These are phyloP conservation scores for Nymphaea colorata DNA, from an alignment of 164 flowering plant genomes.

Conservation along the genomic window DNA sequence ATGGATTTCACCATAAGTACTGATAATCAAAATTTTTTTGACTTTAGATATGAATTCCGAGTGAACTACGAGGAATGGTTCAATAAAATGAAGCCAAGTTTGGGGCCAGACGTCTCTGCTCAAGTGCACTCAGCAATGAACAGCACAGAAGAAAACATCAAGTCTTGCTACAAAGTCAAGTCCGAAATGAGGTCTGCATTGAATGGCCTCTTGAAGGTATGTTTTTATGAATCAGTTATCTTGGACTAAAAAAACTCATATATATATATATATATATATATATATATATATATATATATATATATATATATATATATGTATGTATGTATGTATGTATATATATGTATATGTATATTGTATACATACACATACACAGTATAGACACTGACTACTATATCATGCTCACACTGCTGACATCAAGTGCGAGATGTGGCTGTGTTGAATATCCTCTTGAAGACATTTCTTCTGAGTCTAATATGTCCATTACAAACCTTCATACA, in stretches of 20 bases:
- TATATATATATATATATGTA: neutral
- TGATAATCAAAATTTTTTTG: neutral
- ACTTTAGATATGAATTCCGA: conserved; percentile 81
- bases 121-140: conserved; percentile 53
- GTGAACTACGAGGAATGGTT: conserved; percentile 92
- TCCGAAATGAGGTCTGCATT: conserved; percentile 73
- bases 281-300: neutral
- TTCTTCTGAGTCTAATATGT: no score
- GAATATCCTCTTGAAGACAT: no score
- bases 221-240: neutral
- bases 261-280: neutral
- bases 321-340: neutral
- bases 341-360: no score
- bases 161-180: conserved; percentile 65
- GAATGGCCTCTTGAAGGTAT: conserved; percentile 70
- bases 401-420: no score
- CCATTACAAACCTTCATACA: no score
- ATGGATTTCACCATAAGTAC: no score
- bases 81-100: conserved; percentile 57
- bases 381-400: no score
- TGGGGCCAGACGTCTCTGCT: conserved; percentile 51
- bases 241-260: neutral
- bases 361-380: neutral
- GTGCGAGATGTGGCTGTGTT: no score
- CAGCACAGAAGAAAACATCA: conserved; percentile 42